Base-by-base conservation (phyloP, 2,329 filamentous ascomycete genomes). In the Ceratocystis huliohia region DNA sequence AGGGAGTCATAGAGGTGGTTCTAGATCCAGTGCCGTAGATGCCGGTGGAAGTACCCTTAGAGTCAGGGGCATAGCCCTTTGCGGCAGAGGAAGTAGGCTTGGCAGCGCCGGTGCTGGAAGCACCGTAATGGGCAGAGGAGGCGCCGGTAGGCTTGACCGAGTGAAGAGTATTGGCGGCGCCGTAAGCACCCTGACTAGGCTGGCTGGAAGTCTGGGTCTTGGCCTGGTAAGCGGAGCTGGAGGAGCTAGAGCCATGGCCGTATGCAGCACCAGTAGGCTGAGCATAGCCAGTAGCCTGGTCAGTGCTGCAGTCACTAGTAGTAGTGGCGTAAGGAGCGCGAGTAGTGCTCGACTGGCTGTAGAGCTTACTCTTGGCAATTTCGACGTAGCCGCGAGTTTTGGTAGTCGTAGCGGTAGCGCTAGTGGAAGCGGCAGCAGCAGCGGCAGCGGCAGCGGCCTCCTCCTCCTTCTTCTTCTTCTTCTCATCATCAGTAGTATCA, bases 381-480 rank as follows among this genome's bases (percentile, higher is more conserved):
- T 1, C 33, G 8, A 37, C 33, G 7, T 10, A 8, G 33, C 33
- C 33, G 8, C 2, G 7, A 37, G 33, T 37, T 2, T 1, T 10
- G 33, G 13, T 22, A n/a, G 25, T 57, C 50, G 8, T 56, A 22
- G 25, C 28, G 7, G 8, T 15, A 20, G 25, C 10, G 25, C 2
- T 50, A n/a, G 46, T n/a, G 20, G 53, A 25, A 46, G 13, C 15
- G 30, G 25, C 30, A 4, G 17, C n/a, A 13, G 53, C 41, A 46
- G 13, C 3, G 30, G 25, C 46, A 2, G 17, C 33, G n/a, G 5
- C 33, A n/a, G 25, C 41, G 45, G 53, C 57, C 3, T 20, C 15
- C 10, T 25, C 22, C 33, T 67, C 28, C 25, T 65, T 62, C 22
- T 67, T 53, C 41, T 59, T 53, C 22, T 62, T 20, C 8, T 66